A percentile compares a stretch with the other conserved stretches of the same genome.
Evolutionary conservation across 345 rosid genomes (phyloP).

Genomic region (Lepidium didymum): DNA sequence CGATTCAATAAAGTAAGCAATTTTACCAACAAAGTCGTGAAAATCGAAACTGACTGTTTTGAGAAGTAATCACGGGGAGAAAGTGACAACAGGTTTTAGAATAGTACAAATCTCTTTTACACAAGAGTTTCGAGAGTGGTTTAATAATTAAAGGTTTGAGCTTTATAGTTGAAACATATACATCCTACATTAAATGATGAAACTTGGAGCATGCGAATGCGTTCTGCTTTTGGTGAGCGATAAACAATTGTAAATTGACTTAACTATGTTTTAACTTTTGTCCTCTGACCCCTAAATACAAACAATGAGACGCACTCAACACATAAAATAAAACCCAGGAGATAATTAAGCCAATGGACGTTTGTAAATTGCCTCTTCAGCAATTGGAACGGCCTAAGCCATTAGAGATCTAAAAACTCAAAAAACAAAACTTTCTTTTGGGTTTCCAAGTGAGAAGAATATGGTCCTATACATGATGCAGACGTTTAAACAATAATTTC

Average conservation of each 20-base stretch:
- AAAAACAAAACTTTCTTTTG: background rate
- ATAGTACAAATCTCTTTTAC: background rate
- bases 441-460: background rate
- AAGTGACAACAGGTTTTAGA: background rate
- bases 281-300: background rate
- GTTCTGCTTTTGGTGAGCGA: background rate
- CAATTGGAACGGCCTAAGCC: background rate
- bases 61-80: constrained; percentile 1
- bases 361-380: background rate
- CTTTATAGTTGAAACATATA: background rate
- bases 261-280: too few relatives aligned
- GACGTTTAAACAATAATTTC: background rate
- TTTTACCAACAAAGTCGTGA: too few relatives aligned
- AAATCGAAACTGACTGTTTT: background rate
- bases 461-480: background rate
- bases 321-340: background rate
- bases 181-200: background rate
- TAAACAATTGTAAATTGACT: background rate
- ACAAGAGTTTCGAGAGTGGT: background rate
- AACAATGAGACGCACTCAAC: background rate
- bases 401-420: background rate
- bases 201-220: background rate
- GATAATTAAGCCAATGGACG: background rate
- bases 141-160: background rate
- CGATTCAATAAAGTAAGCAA: background rate